Percentiles rank a stretch among this genome's conserved stretches.
phyloP scores from a whole-genome alignment of 1,284 basidiomycete species.

The Lentinula novae-zelandiae region DNA sequence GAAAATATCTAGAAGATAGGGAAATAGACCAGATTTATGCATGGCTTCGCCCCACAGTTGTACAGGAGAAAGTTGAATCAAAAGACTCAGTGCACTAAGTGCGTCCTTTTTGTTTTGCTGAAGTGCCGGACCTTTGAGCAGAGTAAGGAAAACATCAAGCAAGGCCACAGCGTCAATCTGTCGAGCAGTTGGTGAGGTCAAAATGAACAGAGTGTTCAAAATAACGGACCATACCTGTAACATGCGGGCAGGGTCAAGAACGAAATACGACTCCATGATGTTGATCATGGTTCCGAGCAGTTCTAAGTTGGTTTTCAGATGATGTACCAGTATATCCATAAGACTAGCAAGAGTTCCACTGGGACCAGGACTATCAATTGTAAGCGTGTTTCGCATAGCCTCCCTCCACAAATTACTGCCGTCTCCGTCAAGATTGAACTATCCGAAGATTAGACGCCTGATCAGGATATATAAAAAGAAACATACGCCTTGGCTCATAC shows the following conservation, averaged over 20 bases:
- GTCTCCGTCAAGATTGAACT: slow-evolving; percentile 77
- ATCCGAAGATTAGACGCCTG: slow-evolving; percentile 20
- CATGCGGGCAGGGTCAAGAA: slow-evolving; percentile 67
- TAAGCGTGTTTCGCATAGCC: slow-evolving; percentile 65
- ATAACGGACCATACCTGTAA: slow-evolving; percentile 51
- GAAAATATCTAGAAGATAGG: slow-evolving; percentile 51
- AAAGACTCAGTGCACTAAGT: slow-evolving; percentile 47
- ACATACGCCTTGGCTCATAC: slow-evolving; percentile 58
- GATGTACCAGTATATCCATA: slow-evolving; percentile 58
- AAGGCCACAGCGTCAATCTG: slow-evolving; percentile 52
- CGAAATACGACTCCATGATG: slow-evolving; percentile 79
- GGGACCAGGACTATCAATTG: slow-evolving; percentile 45
- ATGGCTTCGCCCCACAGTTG: slow-evolving; percentile 65
- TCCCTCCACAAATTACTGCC: slow-evolving; percentile 74
- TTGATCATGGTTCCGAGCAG: slow-evolving; percentile 62
- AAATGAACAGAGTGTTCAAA: background rate
- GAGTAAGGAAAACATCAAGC: slow-evolving; percentile 48
- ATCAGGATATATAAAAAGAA: background rate
- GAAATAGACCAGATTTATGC: slow-evolving; percentile 69
- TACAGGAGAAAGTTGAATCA: slow-evolving; percentile 61
- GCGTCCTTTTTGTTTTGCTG: slow-evolving; percentile 56
- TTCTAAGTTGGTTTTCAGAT: slow-evolving; percentile 73
- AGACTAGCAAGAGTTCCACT: slow-evolving; percentile 61
- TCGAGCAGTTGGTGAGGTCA: slow-evolving; percentile 4
- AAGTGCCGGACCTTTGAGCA: slow-evolving; percentile 47